Base-by-base conservation (phyloP, 2,329 filamentous ascomycete species). In the Fusarium sororula region DNA sequence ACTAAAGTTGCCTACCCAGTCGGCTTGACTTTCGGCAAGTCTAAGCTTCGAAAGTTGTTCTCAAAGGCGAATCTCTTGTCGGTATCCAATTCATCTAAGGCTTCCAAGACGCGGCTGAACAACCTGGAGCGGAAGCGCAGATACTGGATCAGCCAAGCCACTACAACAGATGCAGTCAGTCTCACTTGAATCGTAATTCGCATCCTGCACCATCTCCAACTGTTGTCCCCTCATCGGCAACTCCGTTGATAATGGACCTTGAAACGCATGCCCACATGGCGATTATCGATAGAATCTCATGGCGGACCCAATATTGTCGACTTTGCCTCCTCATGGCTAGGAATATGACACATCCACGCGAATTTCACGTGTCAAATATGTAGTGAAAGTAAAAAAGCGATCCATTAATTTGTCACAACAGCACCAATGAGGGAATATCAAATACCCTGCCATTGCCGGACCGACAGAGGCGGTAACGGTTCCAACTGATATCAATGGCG, bases 291-390 rank as follows among this genome's bases (percentile, higher is more conserved):
- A 45, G 18, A 28, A n/a, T 61, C 24, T 53, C 30, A 44, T 51
- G n/a, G 54, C 20, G 28, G 50, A 38, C 30, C 64, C 53, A 68
- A 51, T 63, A 30, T 39, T 66, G 30, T 51, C 45, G 39, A 37
- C 26, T 50, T 66, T 32, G 66, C 70, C 70, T 70, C 69, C 69
- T 65, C 59, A 45, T 72, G 64, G 69, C 60, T 42, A 56, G 42
- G 38, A 57, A 50, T 38, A 51, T 61, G 45, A 70, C 59, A 73
- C 65, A 58, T 66, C 70, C 70, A 73, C 70, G 70, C 41, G 53
- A 55, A 73, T 48, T 70, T 73, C 70, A 73, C 70, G 70, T 73
- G 70, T 55, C 55, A 54, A 35, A 41, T n/a, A 48, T 41, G 32
- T 51, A 45, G 64, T 42, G 24, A 47, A 66, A 51, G 51, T 24